Conservation (phyloP, 2,329 filamentous ascomycete genomes). For the Hymenoscyphus scutula region DNA sequence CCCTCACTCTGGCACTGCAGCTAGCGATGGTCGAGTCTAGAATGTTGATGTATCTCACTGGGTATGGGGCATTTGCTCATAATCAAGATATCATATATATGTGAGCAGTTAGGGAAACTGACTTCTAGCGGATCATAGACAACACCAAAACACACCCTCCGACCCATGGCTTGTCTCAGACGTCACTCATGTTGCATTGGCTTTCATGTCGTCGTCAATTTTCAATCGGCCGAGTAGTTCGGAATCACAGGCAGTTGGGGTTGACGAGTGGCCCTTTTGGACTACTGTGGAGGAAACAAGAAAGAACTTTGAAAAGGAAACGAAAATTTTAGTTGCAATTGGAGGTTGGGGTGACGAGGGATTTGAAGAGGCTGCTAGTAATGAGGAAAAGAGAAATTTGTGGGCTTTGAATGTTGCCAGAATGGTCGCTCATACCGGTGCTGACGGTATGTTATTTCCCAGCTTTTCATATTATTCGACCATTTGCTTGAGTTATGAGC, state of each 20-base stretch:
- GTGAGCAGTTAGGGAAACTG: not conserved
- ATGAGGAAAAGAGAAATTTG: slow-evolving; percentile 48
- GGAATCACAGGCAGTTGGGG: not conserved
- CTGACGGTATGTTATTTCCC: slow-evolving; percentile 52
- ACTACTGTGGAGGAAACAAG: slow-evolving; percentile 42
- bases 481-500: not conserved
- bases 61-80: not conserved
- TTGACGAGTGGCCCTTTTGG: slow-evolving; percentile 46
- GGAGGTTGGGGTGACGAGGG: slow-evolving; percentile 72
- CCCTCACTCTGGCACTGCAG: not conserved
- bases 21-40: not conserved
- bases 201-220: slow-evolving; percentile 53
- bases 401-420: slow-evolving; percentile 64
- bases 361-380: slow-evolving; percentile 56
- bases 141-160: slow-evolving; percentile 31
- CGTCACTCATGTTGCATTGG: slow-evolving; percentile 57
- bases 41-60: slow-evolving; percentile 12
- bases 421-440: slow-evolving; percentile 60
- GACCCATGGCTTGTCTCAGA: slow-evolving; percentile 32
- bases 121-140: slow-evolving; percentile 22
- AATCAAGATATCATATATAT: not conserved
- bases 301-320: slow-evolving; percentile 46
- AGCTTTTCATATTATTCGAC: not conserved
- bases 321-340: slow-evolving; percentile 68
- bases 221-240: slow-evolving; percentile 44